phyloP scores from a whole-genome alignment of 192 early-diverging fungal genomes.

The Endogone sp. region DNA sequence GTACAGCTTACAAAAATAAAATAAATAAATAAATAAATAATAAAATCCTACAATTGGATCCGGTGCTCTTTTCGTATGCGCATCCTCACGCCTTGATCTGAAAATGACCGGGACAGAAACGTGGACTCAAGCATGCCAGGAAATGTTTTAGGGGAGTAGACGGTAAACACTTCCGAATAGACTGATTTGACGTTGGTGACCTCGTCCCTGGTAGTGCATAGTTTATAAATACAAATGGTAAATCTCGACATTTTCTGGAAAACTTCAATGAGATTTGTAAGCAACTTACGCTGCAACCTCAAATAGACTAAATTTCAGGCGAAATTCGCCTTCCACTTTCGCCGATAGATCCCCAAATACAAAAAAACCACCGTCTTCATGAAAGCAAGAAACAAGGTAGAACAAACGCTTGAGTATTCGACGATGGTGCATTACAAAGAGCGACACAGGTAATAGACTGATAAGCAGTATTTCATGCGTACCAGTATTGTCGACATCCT shows the following conservation, averaged over 20 bases:
- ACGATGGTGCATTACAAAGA: no score
- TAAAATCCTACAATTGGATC: constrained; percentile 1
- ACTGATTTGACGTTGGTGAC: constrained; percentile 89
- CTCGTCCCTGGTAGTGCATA: constrained; percentile 41
- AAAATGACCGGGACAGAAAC: constrained; percentile 82
- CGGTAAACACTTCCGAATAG: constrained; percentile 77
- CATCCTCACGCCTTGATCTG: constrained; percentile 95
- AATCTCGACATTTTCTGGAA: no score
- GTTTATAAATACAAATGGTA: not conserved
- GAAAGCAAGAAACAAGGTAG: not conserved
- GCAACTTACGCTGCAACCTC: constrained; percentile 77
- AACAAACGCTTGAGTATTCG: not conserved
- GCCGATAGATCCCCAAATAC: constrained; percentile 95
- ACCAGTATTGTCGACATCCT: constrained; percentile 72
- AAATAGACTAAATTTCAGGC: constrained; percentile 84
- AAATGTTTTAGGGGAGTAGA: constrained; percentile 93
- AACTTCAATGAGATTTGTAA: not conserved
- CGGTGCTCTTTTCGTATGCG: constrained; percentile 86
- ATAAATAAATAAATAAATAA: no score
- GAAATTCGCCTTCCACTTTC: constrained; percentile 87
- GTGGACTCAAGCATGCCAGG: constrained; percentile 98
- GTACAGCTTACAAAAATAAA: no score
- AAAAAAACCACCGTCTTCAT: constrained; percentile 84
- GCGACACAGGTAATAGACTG: not conserved
- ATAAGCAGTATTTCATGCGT: no score